phyloP scores from a whole-genome alignment of 2,329 filamentous ascomycete species.

The Arthrobotrys entomopaga region DNA sequence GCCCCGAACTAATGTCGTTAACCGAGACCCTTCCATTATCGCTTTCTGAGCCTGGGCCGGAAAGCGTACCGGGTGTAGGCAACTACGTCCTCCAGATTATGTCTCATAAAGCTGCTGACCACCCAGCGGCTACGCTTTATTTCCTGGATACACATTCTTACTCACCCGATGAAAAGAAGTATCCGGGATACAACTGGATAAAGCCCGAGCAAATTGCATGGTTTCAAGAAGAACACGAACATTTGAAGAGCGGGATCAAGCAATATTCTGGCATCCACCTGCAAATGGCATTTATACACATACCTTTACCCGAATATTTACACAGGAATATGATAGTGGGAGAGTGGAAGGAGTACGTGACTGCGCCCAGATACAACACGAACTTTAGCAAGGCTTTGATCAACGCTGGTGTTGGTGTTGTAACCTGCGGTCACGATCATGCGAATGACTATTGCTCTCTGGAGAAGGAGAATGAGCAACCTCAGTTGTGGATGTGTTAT shows the following conservation, averaged over 20 bases:
- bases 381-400: slow-evolving; percentile 91
- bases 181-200: slow-evolving; percentile 95
- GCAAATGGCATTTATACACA: slow-evolving; percentile 97
- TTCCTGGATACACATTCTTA: slow-evolving; percentile 93
- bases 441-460: slow-evolving; percentile 96
- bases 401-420: slow-evolving; percentile 74
- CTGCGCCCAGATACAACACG: slow-evolving; percentile 87
- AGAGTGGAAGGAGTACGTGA: slow-evolving; percentile 82
- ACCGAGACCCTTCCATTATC: slow-evolving; percentile 89
- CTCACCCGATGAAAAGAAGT: slow-evolving; percentile 86
- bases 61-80: slow-evolving; percentile 80
- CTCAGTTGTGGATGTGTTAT: slow-evolving; percentile 96
- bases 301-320: slow-evolving; percentile 88
- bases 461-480: slow-evolving; percentile 66
- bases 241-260: slow-evolving; percentile 78
- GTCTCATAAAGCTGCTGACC: slow-evolving; percentile 78
- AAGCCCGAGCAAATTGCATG: slow-evolving; percentile 93
- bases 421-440: slow-evolving; percentile 85
- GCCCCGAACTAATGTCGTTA: slow-evolving; percentile 82
- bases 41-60: slow-evolving; percentile 82
- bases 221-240: slow-evolving; percentile 82
- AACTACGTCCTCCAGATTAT: slow-evolving; percentile 95
- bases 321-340: slow-evolving; percentile 72
- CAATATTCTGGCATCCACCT: slow-evolving; percentile 93
- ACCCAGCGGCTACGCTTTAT: slow-evolving; percentile 94